Percentiles rank a stretch among this genome's conserved stretches.
These are phyloP conservation scores for Teratosphaeriaceae sp. DNA, from an alignment of 2,329 filamentous ascomycete species.

Conservation along the genomic window DNA sequence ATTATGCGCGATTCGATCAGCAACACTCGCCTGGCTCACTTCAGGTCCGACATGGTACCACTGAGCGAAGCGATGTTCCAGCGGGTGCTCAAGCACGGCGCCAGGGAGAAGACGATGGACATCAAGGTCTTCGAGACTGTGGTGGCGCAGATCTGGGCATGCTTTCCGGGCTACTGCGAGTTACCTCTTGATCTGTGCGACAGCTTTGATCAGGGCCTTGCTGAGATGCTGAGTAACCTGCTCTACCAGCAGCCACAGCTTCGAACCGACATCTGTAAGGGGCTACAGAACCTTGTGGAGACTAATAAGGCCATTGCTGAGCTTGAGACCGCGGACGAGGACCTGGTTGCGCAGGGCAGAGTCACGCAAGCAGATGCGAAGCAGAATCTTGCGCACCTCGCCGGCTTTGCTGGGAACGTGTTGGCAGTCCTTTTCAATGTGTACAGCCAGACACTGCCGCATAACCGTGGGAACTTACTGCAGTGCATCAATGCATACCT, in stretches of 20 bases:
- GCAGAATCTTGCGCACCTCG: conserved; percentile 76
- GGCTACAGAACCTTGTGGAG: conserved; percentile 79
- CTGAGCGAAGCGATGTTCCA: conserved; percentile 89
- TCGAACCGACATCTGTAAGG: conserved; percentile 79
- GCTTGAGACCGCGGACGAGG: conserved; percentile 60
- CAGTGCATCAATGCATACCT: conserved; percentile 93
- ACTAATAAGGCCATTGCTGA: conserved; percentile 78
- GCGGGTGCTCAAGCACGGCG: conserved; percentile 73
- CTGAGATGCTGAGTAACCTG: conserved; percentile 83
- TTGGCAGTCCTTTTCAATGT: conserved; percentile 98
- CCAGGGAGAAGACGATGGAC: conserved; percentile 85
- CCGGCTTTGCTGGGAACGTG: conserved; percentile 75
- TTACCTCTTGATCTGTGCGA: conserved; percentile 64
- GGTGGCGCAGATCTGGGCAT: conserved; percentile 91
- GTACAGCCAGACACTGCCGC: conserved; percentile 91
- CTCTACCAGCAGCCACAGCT: conserved; percentile 88
- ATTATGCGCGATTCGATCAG: conserved; percentile 82
- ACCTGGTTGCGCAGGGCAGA: conserved; percentile 70
- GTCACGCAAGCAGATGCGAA: conserved; percentile 68
- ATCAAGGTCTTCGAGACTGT: conserved; percentile 97
- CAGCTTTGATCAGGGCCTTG: conserved; percentile 79
- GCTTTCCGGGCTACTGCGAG: conserved; percentile 90
- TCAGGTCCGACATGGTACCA: conserved; percentile 78
- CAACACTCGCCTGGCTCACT: conserved; percentile 82
- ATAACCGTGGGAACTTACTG: conserved; percentile 83